Evolutionary conservation across 306 rosid species (phyloP).

Genomic region (Casuarina equisetifolia): DNA sequence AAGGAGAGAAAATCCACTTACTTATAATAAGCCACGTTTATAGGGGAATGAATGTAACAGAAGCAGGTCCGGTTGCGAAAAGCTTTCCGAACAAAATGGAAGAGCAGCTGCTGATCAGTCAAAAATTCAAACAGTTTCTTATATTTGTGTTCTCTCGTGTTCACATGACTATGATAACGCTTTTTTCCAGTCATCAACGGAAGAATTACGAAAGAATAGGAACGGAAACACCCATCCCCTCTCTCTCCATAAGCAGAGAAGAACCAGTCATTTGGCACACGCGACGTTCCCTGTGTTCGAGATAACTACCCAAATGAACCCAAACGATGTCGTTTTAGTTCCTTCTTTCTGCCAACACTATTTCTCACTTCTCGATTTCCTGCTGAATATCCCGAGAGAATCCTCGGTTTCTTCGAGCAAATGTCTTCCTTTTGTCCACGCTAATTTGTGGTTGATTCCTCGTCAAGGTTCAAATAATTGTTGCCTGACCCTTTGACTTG

Average conservation of each 20-base stretch:
- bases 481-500: too few relatives aligned
- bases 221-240: not conserved
- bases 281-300: too few relatives aligned
- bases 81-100: not conserved
- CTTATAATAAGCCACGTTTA: conserved; percentile 30
- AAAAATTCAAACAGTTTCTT: conserved; percentile 10
- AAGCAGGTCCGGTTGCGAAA: conserved; percentile 21
- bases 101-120: not conserved
- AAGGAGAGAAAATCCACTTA: conserved; percentile 11
- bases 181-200: not conserved
- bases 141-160: not conserved
- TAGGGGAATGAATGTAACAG: conserved; percentile 19
- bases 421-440: too few relatives aligned
- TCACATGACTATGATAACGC: not conserved
- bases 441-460: too few relatives aligned
- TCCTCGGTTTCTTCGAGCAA: too few relatives aligned
- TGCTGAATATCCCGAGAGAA: too few relatives aligned
- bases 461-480: too few relatives aligned
- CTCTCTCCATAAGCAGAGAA: not conserved
- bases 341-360: too few relatives aligned
- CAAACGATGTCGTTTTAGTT: too few relatives aligned
- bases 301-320: too few relatives aligned
- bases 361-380: too few relatives aligned
- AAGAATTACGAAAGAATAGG: not conserved
- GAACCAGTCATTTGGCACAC: too few relatives aligned